A percentile compares a stretch with the other conserved stretches of the same genome.
These are phyloP conservation scores for Pyrenophora teres DNA, from an alignment of 2,329 filamentous ascomycete genomes.

Conservation along the genomic window DNA sequence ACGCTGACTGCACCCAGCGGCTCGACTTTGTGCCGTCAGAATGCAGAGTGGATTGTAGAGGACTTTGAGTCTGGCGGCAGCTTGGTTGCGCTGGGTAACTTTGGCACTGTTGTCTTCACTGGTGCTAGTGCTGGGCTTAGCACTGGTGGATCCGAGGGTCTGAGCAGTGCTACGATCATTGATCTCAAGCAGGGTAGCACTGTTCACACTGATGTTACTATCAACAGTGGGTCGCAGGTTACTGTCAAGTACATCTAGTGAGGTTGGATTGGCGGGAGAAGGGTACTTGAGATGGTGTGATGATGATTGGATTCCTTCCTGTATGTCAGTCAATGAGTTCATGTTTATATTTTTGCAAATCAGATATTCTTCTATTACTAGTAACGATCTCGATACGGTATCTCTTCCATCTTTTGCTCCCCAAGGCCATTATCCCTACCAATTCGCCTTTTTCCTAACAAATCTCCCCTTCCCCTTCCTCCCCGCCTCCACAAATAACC, in stretches of 20 bases:
- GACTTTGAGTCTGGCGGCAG: not conserved
- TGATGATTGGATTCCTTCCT: not conserved
- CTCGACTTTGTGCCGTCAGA: conserved; percentile 35
- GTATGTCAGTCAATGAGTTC: not conserved
- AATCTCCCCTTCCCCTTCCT: no score
- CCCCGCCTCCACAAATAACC: no score
- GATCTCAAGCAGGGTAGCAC: conserved; percentile 5
- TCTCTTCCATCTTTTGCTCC: no score
- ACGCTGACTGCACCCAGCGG: conserved; percentile 44
- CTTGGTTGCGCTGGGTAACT: not conserved
- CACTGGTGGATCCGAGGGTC: not conserved
- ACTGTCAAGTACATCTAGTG: conserved; percentile 3
- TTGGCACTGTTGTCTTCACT: not conserved
- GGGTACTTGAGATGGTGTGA: not conserved
- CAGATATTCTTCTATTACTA: no score
- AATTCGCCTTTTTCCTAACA: no score
- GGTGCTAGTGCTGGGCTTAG: not conserved
- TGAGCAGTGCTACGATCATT: not conserved
- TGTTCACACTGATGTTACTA: conserved; percentile 4
- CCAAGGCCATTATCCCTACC: no score
- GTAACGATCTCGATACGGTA: no score
- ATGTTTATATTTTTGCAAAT: no score
- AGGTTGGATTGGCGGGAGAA: not conserved
- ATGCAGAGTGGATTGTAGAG: conserved; percentile 63
- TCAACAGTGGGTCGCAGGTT: conserved; percentile 5